A percentile compares a stretch with the other conserved stretches of the same genome.
These are phyloP conservation scores for Dimocarpus longan DNA, from an alignment of 345 rosid genomes.

Conservation along the genomic window DNA sequence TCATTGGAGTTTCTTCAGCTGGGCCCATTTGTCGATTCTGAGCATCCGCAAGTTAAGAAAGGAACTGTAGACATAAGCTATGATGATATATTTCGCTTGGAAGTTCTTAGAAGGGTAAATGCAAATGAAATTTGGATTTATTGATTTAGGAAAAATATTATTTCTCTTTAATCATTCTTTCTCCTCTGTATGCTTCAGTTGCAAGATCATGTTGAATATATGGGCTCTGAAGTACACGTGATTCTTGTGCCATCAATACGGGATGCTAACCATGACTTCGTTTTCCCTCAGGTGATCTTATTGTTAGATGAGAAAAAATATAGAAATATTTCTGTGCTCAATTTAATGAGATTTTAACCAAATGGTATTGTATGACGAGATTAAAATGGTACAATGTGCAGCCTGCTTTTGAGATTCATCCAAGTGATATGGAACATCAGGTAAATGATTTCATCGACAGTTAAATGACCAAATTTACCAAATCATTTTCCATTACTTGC, in stretches of 20 bases:
- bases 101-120: conserved; percentile 71
- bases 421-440: conserved; percentile 55
- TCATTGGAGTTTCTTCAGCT: conserved; percentile 51
- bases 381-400: conserved; percentile 37
- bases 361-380: conserved; percentile 7
- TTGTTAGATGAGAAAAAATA: neutral
- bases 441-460: conserved; percentile 35
- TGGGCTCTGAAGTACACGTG: conserved; percentile 68
- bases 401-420: conserved; percentile 74
- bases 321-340: neutral
- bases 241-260: conserved; percentile 79
- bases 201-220: conserved; percentile 78
- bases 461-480: neutral
- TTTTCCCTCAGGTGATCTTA: conserved; percentile 89
- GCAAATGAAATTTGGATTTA: conserved; percentile 7
- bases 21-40: conserved; percentile 91
- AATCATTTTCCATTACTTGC: conserved; percentile 2
- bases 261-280: conserved; percentile 89
- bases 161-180: neutral
- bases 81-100: conserved; percentile 63
- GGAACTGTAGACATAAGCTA: conserved; percentile 61
- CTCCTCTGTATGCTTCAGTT: conserved; percentile 48
- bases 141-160: neutral
- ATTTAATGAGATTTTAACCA: conserved; percentile 5
- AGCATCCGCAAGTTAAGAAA: conserved; percentile 81